A percentile compares a stretch with the other conserved stretches of the same genome.
These are phyloP conservation scores for Carallia brachiata DNA, from an alignment of 345 rosid genomes.

Conservation along the genomic window DNA sequence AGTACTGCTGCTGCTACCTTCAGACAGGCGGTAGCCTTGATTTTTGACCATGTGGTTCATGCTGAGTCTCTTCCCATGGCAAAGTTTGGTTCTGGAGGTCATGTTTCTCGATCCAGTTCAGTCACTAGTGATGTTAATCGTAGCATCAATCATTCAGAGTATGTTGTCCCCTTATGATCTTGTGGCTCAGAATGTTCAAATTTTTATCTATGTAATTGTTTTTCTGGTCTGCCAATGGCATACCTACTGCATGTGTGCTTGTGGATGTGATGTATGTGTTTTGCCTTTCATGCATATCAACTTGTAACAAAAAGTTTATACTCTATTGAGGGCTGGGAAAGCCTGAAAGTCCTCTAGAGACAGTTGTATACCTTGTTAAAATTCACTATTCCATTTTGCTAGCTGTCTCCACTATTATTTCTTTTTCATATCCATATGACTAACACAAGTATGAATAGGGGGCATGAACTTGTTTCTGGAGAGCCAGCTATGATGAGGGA, in stretches of 20 bases:
- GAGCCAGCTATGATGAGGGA: conserved; percentile 47
- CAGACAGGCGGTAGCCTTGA: conserved; percentile 96
- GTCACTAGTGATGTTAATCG: conserved; percentile 82
- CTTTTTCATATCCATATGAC: conserved; percentile 19
- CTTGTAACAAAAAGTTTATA: neutral
- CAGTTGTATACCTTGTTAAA: neutral
- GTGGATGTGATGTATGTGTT: neutral
- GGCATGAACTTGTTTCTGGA: conserved; percentile 48
- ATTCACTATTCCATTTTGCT: neutral
- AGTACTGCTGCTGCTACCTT: conserved; percentile 99
- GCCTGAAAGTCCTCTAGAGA: neutral
- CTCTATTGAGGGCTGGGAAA: neutral
- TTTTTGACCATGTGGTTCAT: conserved; percentile 80
- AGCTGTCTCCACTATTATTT: conserved; percentile 12
- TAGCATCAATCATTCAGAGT: conserved; percentile 73
- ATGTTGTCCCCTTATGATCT: conserved; percentile 31
- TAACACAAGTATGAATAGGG: conserved; percentile 49
- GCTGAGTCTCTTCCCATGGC: conserved; percentile 79
- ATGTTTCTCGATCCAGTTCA: conserved; percentile 63
- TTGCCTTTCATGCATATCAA: neutral
- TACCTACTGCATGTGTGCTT: neutral
- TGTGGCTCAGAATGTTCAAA: conserved; percentile 1
- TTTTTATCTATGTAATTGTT: neutral
- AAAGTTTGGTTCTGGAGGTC: conserved; percentile 67
- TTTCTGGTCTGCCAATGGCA: neutral